Conservation (phyloP, 1,284 basidiomycete species). For the Boletus austroedulis region DNA sequence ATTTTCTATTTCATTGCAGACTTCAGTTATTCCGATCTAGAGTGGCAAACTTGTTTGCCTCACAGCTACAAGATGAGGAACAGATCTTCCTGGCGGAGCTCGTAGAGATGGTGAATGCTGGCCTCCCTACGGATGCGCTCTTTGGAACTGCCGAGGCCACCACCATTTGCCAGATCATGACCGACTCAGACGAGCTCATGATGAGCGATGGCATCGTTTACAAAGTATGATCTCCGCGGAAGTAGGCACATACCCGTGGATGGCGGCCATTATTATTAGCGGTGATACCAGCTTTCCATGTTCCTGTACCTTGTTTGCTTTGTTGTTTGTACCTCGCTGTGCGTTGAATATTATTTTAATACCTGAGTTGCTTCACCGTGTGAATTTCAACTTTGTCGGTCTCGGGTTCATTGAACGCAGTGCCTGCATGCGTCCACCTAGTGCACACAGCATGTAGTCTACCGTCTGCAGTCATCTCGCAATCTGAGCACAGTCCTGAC, state of each 20-base stretch:
- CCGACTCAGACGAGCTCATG: constrained; percentile 84
- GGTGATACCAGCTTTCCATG: neutral
- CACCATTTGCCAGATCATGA: constrained; percentile 75
- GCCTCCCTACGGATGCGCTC: constrained; percentile 61
- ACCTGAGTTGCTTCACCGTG: too few species aligned
- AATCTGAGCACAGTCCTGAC: constrained; percentile 29
- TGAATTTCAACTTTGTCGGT: too few species aligned
- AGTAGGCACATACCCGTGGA: neutral
- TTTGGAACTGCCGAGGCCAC: constrained; percentile 84
- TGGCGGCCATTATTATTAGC: neutral
- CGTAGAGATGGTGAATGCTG: constrained; percentile 78
- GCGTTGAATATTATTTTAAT: too few species aligned
- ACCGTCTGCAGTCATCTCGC: constrained; percentile 29
- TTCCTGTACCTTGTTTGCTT: neutral
- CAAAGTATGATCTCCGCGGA: constrained; percentile 48
- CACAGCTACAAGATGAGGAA: constrained; percentile 71
- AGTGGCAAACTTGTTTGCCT: constrained; percentile 69
- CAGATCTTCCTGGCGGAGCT: constrained; percentile 70
- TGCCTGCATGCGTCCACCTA: too few species aligned
- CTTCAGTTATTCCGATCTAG: constrained; percentile 75
- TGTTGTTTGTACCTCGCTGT: neutral
- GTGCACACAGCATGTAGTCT: neutral
- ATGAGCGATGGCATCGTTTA: constrained; percentile 79
- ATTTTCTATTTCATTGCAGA: constrained; percentile 39
- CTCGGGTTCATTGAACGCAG: too few species aligned